Base-by-base conservation (phyloP, 768 basidiomycete genomes). In the Kwoniella shandongensis region DNA sequence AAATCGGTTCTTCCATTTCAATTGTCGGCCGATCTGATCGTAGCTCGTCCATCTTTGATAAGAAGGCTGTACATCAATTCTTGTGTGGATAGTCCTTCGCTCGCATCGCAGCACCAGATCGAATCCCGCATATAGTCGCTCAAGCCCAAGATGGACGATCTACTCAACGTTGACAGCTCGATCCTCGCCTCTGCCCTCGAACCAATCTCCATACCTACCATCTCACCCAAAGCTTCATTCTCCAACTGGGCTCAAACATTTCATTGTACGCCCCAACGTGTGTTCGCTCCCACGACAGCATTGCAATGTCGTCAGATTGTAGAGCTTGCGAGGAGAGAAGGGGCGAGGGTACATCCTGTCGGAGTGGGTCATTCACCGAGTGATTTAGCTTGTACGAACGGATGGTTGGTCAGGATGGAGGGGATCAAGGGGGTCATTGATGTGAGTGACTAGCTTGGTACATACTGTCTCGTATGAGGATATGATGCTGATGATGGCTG, bases 331-430 rank as follows among this genome's bases (percentile, higher is more conserved):
- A 80, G 85, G 17, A 80, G 87, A 40, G 84, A 91, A 71, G 79
- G 82, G 15, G 84, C 83, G 70, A 80, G 82, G 20, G 80, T 98
- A 30, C 84, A 91, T 53, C 88, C 89, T 0, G 87, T 86, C 12
- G 96, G 91, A 12, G 85, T 90, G 15, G 94, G 93, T 1, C 93
- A 97, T 78, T 89, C 88, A 56, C 94, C 94, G 22, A 88, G 86
- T 70, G 94, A 99, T 78, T 81, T 98, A 47, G 88, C 90, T 0
- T 97, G 91, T 78, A 96, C 92, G 0, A 82, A 79, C 49, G 89
- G 85, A 11, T 92, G 84, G 78, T 88, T 97, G 85, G 78, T 98
- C 54, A 82, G 87, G 51, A 88, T 88, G 57, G 84, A 84, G 40
- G 83, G 82, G 67, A 77, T 97, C 51, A 82, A 87, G 75, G 79